Conservation (phyloP, 345 rosid genomes). For the Eutrema japonicum region DNA sequence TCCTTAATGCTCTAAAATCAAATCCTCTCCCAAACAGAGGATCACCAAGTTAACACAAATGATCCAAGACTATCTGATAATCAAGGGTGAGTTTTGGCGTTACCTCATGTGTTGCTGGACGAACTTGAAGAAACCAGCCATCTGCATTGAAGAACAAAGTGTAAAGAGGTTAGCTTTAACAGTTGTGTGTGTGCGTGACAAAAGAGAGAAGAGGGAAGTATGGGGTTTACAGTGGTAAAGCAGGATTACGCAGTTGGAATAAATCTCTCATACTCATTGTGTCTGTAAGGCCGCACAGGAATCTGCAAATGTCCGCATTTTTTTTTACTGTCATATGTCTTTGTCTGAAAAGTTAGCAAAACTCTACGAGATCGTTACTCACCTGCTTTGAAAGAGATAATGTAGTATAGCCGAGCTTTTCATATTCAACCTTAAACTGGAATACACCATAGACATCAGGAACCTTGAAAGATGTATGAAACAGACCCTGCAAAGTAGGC, state of each 20-base stretch:
- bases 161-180: neutral
- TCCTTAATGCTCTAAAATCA: no score
- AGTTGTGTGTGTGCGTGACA: neutral
- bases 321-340: neutral
- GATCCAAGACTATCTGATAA: no score
- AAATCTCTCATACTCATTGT: slow-evolving; percentile 74
- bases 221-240: slow-evolving; percentile 55
- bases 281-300: slow-evolving; percentile 71
- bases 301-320: slow-evolving; percentile 49
- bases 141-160: slow-evolving; percentile 31
- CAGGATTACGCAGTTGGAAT: slow-evolving; percentile 69
- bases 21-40: no score
- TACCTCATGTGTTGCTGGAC: no score
- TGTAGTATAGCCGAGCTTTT: slow-evolving; percentile 69
- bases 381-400: slow-evolving; percentile 75
- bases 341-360: neutral
- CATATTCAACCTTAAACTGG: slow-evolving; percentile 77
- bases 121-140: no score
- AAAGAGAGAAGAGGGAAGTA: neutral
- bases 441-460: slow-evolving; percentile 82
- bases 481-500: slow-evolving; percentile 58
- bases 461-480: slow-evolving; percentile 65
- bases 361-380: slow-evolving; percentile 28
- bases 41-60: no score
- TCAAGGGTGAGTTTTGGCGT: no score